phyloP scores from a whole-genome alignment of 1,284 basidiomycete species.

The Tremellales sp. region DNA sequence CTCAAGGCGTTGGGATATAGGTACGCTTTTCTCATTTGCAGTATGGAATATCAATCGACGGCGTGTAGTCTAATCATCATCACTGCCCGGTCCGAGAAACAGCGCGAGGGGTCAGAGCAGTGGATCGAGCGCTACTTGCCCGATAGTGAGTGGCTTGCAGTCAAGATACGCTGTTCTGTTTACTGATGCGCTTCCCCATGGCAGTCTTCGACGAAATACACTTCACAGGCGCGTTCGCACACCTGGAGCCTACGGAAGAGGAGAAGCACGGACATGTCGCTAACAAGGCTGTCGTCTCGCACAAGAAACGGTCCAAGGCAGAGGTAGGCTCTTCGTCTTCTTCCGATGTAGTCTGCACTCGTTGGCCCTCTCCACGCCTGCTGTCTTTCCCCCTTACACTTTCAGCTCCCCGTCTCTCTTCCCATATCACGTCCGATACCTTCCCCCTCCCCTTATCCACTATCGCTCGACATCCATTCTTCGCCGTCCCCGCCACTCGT shows the following conservation, averaged over 20 bases:
- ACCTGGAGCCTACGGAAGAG: constrained; percentile 39
- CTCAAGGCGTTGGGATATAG: constrained; percentile 63
- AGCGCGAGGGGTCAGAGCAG: constrained; percentile 59
- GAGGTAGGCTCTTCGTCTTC: constrained; percentile 47
- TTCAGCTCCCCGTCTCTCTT: no score
- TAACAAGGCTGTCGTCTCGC: constrained; percentile 53
- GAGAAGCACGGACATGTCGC: constrained; percentile 51
- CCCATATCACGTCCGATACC: no score
- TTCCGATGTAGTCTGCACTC: background rate
- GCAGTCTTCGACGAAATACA: constrained; percentile 65
- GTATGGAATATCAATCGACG: background rate
- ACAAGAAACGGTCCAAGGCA: constrained; percentile 62
- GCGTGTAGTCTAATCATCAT: constrained; percentile 56
- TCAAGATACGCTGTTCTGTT: background rate
- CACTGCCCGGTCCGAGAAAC: constrained; percentile 62
- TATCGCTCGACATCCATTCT: no score
- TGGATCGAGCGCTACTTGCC: constrained; percentile 68
- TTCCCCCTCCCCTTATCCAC: background rate
- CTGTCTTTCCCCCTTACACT: no score
- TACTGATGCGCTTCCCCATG: background rate
- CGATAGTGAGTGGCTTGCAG: constrained; percentile 47
- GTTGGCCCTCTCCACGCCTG: background rate
- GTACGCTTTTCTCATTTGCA: constrained; percentile 15
- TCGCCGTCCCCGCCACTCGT: no score
- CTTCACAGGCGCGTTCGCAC: constrained; percentile 67